Conservation (phyloP, 306 rosid species). For the Arachis stenosperma region DNA sequence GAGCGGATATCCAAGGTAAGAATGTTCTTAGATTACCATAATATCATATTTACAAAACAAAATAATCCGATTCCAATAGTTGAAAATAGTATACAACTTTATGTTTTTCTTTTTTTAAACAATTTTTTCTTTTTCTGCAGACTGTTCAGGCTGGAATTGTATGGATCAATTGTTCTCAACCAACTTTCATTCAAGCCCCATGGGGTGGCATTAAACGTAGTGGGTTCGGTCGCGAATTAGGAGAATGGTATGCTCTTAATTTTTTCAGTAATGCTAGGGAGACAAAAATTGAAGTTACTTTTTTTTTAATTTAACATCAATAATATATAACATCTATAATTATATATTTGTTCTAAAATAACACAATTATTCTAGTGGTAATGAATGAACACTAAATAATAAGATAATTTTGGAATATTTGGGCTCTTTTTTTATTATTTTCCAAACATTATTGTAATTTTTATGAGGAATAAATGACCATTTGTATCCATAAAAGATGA, state of each 20-base stretch:
- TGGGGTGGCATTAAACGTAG: slow-evolving; percentile 93
- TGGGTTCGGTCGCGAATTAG: slow-evolving; percentile 90
- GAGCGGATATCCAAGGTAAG: slow-evolving; percentile 76
- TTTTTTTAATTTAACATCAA: too few relatives aligned
- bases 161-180: slow-evolving; percentile 87
- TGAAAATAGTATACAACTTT: background rate
- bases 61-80: slow-evolving; percentile 2
- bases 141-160: slow-evolving; percentile 78
- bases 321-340: too few relatives aligned
- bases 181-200: slow-evolving; percentile 83
- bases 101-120: too few relatives aligned
- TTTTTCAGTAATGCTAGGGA: background rate
- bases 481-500: too few relatives aligned
- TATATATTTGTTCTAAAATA: too few relatives aligned
- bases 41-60: background rate
- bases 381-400: too few relatives aligned
- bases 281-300: too few relatives aligned
- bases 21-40: slow-evolving; percentile 8
- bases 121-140: slow-evolving; percentile 43
- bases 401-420: too few relatives aligned
- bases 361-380: too few relatives aligned
- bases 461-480: too few relatives aligned
- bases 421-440: too few relatives aligned
- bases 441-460: too few relatives aligned
- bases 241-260: slow-evolving; percentile 67